phyloP scores from a whole-genome alignment of 2,329 filamentous ascomycete genomes.

The Epichloe aotearoae region DNA sequence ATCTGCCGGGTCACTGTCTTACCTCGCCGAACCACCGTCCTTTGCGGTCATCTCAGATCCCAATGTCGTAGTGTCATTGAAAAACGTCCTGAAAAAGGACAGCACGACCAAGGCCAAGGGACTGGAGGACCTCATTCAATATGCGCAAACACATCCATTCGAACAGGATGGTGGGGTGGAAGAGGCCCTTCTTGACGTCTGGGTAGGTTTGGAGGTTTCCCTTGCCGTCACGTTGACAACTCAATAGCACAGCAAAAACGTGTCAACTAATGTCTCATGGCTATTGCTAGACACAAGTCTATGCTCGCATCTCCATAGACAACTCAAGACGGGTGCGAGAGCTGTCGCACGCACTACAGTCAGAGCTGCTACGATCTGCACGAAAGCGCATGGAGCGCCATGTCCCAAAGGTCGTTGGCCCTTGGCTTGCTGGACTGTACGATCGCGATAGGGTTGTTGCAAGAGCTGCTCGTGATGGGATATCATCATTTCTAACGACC shows the following conservation, averaged over 20 bases:
- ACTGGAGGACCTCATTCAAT: conserved; percentile 66
- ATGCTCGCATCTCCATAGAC: conserved; percentile 82
- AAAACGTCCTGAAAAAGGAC: conserved; percentile 87
- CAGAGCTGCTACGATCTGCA: conserved; percentile 44
- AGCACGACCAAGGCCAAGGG: conserved; percentile 83
- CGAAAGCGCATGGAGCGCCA: conserved; percentile 76
- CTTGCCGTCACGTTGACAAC: too few relatives aligned
- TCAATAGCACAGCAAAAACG: not conserved
- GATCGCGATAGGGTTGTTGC: conserved; percentile 71
- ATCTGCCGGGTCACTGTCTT: conserved; percentile 52
- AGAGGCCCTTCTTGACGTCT: conserved; percentile 73
- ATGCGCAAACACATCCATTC: conserved; percentile 42
- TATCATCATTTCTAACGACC: conserved; percentile 62
- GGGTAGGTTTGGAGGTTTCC: conserved; percentile 41
- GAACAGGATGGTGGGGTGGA: conserved; percentile 52
- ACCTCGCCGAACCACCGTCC: conserved; percentile 75
- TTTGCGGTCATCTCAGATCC: conserved; percentile 65
- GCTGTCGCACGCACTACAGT: conserved; percentile 64
- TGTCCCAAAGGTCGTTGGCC: conserved; percentile 63
- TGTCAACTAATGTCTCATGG: not conserved
- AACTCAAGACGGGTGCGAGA: conserved; percentile 79
- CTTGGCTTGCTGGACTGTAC: conserved; percentile 85
- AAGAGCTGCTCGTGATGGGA: conserved; percentile 62
- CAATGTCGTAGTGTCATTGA: conserved; percentile 78
- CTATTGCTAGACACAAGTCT: conserved; percentile 58